phyloP scores from a whole-genome alignment of 805 yeast genomes.

The Lipomyces kockii region DNA sequence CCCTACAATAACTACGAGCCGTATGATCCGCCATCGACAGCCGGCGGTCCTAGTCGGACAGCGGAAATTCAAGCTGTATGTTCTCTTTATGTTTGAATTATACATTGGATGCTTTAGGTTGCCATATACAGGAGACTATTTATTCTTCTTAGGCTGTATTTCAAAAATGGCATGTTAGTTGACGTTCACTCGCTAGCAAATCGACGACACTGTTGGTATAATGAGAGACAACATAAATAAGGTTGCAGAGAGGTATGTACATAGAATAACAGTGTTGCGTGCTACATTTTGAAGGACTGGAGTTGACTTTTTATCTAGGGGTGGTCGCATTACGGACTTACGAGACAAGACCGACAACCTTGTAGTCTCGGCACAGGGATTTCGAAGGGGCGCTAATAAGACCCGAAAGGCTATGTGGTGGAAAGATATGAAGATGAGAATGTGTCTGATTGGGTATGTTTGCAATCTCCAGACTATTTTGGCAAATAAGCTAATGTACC shows the following conservation, averaged over 20 bases:
- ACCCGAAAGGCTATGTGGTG: constrained; percentile 99
- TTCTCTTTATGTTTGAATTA: constrained; percentile 46
- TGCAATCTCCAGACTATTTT: not conserved
- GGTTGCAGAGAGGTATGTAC: constrained; percentile 69
- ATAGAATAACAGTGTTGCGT: not conserved
- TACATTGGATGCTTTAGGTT: constrained; percentile 35
- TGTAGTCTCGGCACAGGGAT: constrained; percentile 90
- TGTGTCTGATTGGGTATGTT: constrained; percentile 71
- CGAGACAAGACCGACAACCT: constrained; percentile 92
- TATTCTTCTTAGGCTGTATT: not conserved
- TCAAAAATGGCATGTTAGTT: not conserved
- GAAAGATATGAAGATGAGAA: constrained; percentile 95
- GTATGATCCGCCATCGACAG: constrained; percentile 43
- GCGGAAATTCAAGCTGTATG: constrained; percentile 83
- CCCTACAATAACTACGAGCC: constrained; percentile 90
- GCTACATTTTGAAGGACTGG: not conserved
- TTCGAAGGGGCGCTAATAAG: constrained; percentile 94
- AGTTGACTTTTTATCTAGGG: constrained; percentile 50
- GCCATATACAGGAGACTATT: too few species aligned
- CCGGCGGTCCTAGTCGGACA: constrained; percentile 60
- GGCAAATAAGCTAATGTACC: not conserved
- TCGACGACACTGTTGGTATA: constrained; percentile 93
- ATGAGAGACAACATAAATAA: constrained; percentile 97
- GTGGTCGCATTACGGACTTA: constrained; percentile 88
- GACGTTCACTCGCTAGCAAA: constrained; percentile 59